These are phyloP conservation scores for Trapa incisa DNA, from an alignment of 345 rosid genomes.

Conservation along the genomic window DNA sequence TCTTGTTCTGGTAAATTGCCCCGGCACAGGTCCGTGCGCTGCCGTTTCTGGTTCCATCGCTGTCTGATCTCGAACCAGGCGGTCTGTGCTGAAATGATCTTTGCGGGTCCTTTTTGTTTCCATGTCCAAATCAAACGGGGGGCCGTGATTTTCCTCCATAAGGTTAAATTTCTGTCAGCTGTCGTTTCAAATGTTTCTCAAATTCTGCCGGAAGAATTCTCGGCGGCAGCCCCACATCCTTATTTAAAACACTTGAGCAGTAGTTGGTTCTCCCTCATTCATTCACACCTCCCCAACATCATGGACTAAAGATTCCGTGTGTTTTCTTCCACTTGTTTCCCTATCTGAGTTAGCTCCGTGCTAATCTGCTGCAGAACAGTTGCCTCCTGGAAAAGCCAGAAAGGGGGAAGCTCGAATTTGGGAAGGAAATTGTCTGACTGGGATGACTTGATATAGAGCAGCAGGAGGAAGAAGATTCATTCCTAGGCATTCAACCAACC, in stretches of 20 bases:
- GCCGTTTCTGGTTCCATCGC: neutral
- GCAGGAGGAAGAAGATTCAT: constrained; percentile 12
- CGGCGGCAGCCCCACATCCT: neutral
- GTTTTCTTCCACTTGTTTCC: no score
- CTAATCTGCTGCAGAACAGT: neutral
- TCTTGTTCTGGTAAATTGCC: neutral
- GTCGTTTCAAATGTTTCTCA: neutral
- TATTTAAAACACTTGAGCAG: constrained; percentile 3
- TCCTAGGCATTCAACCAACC: constrained; percentile 17
- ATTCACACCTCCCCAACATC: no score
- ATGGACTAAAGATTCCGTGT: no score
- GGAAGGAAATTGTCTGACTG: neutral
- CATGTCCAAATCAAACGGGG: constrained; percentile 41
- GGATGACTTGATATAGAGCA: constrained; percentile 11
- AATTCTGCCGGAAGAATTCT: neutral
- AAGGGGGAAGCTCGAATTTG: neutral
- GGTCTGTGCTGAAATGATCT: neutral
- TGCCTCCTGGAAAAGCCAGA: neutral
- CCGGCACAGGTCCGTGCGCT: no score
- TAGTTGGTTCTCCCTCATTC: neutral
- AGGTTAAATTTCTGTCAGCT: neutral
- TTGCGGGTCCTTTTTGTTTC: constrained; percentile 27
- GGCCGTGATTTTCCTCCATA: neutral
- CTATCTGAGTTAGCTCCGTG: no score
- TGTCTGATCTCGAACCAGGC: neutral